Conservation (phyloP, 495 filamentous ascomycete genomes). For the Acidiella bohemica region DNA sequence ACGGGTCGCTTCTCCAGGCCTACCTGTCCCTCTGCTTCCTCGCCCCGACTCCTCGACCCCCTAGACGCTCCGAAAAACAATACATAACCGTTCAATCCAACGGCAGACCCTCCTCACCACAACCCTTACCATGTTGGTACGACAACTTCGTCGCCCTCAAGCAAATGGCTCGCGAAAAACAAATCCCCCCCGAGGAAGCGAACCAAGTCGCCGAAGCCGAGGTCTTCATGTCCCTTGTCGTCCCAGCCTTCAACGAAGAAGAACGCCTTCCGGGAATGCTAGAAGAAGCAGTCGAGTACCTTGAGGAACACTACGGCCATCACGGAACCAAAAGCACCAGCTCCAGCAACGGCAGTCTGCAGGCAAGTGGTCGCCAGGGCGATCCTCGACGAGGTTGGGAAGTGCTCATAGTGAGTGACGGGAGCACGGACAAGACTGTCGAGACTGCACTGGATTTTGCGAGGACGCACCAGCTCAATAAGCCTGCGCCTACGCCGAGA, state of each 20-base stretch:
- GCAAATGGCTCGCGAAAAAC: constrained; percentile 29
- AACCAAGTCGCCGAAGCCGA: constrained; percentile 37
- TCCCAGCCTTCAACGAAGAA: constrained; percentile 92
- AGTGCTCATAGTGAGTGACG: constrained; percentile 88
- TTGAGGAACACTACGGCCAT: constrained; percentile 61
- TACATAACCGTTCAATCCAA: constrained; percentile 61
- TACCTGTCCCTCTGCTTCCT: too few species aligned
- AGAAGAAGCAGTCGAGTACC: constrained; percentile 76
- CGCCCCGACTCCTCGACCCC: constrained; percentile 65
- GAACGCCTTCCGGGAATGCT: constrained; percentile 70
- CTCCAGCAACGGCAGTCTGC: constrained; percentile 12
- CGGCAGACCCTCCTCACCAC: constrained; percentile 44
- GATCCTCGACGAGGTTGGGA: constrained; percentile 57
- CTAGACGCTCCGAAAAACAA: constrained; percentile 68
- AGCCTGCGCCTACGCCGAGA: constrained; percentile 20
- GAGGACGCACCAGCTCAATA: constrained; percentile 36
- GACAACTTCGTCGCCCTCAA: constrained; percentile 50
- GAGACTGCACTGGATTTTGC: constrained; percentile 69
- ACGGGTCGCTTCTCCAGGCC: too few species aligned
- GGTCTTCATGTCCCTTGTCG: constrained; percentile 70
- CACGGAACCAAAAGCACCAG: constrained; percentile 16
- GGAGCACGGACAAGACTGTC: constrained; percentile 73
- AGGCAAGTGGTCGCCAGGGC: constrained; percentile 11
- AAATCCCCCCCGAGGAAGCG: constrained; percentile 29
- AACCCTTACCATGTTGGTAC: constrained; percentile 71